A percentile compares a stretch with the other conserved stretches of the same genome.
These are phyloP conservation scores for Aspergillus ibericus DNA, from an alignment of 2,329 filamentous ascomycete species.

Conservation along the genomic window DNA sequence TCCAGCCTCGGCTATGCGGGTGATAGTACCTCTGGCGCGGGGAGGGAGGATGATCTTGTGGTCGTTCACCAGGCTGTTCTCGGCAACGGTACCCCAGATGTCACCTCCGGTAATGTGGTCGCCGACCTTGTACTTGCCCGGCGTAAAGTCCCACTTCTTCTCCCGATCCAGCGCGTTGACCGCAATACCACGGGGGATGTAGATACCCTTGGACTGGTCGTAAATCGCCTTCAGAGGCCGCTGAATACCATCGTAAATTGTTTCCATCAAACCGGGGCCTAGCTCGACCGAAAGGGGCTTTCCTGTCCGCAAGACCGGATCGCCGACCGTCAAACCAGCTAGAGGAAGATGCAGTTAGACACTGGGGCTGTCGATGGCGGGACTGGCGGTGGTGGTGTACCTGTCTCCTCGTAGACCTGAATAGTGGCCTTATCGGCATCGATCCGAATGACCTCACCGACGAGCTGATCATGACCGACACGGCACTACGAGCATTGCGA, in stretches of 20 bases:
- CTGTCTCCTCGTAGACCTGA: conserved; percentile 98
- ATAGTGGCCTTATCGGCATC: conserved; percentile 93
- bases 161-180: conserved; percentile 83
- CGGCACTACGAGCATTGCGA: conserved; percentile 62
- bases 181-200: conserved; percentile 92
- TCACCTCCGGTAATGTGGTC: conserved; percentile 97
- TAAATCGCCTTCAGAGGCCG: conserved; percentile 86
- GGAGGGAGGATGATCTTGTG: conserved; percentile 94
- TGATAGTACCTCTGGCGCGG: conserved; percentile 86
- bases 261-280: conserved; percentile 94
- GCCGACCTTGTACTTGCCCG: conserved; percentile 80
- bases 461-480: conserved; percentile 87
- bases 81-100: conserved; percentile 89
- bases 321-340: conserved; percentile 92
- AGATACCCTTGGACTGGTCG: conserved; percentile 78
- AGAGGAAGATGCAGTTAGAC: conserved; percentile 10
- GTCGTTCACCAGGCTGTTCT: conserved; percentile 91
- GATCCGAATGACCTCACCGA: conserved; percentile 98
- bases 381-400: conserved; percentile 47
- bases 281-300: conserved; percentile 98
- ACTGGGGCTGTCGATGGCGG: conserved; percentile 7
- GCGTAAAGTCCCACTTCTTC: conserved; percentile 96
- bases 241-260: conserved; percentile 99
- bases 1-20: conserved; percentile 82
- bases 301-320: conserved; percentile 84